Conservation (phyloP, 2,329 filamentous ascomycete species). For the Blastomyces emzantsi region DNA sequence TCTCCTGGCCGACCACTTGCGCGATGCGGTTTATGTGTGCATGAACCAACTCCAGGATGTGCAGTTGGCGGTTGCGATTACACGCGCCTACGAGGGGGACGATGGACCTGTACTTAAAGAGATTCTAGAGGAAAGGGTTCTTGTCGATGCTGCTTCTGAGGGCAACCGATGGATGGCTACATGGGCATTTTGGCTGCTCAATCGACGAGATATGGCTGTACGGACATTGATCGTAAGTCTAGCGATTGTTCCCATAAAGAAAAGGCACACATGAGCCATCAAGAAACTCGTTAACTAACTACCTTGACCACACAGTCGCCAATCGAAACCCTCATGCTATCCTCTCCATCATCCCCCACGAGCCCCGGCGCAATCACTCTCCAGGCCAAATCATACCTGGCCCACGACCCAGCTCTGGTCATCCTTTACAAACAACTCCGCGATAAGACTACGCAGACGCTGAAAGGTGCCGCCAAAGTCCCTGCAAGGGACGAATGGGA, state of each 20-base stretch:
- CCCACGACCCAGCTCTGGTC: conserved; percentile 83
- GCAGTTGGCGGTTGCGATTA: conserved; percentile 80
- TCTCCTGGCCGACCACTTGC: conserved; percentile 72
- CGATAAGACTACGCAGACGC: conserved; percentile 69
- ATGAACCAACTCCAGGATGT: conserved; percentile 79
- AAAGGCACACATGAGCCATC: conserved; percentile 4
- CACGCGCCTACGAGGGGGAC: conserved; percentile 82
- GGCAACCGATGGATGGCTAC: conserved; percentile 90
- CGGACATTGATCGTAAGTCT: conserved; percentile 64
- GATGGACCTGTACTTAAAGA: conserved; percentile 61
- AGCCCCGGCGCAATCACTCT: conserved; percentile 60
- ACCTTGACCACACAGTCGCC: conserved; percentile 53
- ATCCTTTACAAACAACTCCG: conserved; percentile 80
- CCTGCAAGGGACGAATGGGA: conserved; percentile 74
- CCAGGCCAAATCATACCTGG: conserved; percentile 68
- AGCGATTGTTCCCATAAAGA: background rate
- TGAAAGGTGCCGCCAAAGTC: conserved; percentile 75
- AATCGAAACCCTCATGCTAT: conserved; percentile 57
- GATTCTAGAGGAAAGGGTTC: conserved; percentile 69
- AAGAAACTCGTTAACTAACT: conserved; percentile 16
- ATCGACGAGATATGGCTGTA: conserved; percentile 72
- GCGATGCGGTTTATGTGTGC: conserved; percentile 79
- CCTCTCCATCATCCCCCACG: conserved; percentile 19
- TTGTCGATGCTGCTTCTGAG: conserved; percentile 66
- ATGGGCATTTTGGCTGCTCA: conserved; percentile 92